Conservation (phyloP, 2,329 filamentous ascomycete genomes). For the Septoria petroselini region DNA sequence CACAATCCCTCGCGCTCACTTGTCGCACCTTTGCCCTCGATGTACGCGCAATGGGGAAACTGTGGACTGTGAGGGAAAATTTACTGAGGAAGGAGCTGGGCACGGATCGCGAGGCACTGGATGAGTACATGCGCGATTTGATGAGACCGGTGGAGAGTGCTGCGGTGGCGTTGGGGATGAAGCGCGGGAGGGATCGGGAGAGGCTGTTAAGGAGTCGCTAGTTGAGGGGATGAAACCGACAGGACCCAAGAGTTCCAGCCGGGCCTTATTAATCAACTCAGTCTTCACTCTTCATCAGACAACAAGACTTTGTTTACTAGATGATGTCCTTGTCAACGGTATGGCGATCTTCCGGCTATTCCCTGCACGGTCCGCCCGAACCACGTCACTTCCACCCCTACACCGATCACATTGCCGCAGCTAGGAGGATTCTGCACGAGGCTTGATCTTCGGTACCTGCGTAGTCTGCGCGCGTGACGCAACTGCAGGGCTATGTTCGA, state of each 20-base stretch:
- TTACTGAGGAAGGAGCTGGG: neutral
- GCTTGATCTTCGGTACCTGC: too few relatives aligned
- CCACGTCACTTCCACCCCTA: neutral
- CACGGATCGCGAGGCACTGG: neutral
- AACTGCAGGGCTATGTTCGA: too few relatives aligned
- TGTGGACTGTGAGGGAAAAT: constrained; percentile 13
- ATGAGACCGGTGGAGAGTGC: neutral
- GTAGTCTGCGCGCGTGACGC: too few relatives aligned
- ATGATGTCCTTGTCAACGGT: too few relatives aligned
- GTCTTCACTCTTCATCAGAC: too few relatives aligned
- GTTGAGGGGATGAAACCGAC: neutral
- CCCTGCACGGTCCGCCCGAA: neutral
- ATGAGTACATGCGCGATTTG: neutral
- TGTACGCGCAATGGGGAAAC: constrained; percentile 10
- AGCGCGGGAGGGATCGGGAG: neutral
- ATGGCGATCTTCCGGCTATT: too few relatives aligned
- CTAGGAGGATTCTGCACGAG: too few relatives aligned
- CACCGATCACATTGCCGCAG: neutral
- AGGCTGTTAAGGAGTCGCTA: neutral
- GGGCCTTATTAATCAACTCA: too few relatives aligned
- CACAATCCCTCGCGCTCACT: constrained; percentile 10
- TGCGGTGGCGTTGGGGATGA: neutral
- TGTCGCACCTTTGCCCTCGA: constrained; percentile 17
- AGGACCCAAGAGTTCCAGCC: too few relatives aligned
- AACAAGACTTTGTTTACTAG: too few relatives aligned